Evolutionary conservation across 2,329 filamentous ascomycete genomes (phyloP), one percentile per base, ranked within the genome.

Genomic region (Orbilia brochopaga): DNA sequence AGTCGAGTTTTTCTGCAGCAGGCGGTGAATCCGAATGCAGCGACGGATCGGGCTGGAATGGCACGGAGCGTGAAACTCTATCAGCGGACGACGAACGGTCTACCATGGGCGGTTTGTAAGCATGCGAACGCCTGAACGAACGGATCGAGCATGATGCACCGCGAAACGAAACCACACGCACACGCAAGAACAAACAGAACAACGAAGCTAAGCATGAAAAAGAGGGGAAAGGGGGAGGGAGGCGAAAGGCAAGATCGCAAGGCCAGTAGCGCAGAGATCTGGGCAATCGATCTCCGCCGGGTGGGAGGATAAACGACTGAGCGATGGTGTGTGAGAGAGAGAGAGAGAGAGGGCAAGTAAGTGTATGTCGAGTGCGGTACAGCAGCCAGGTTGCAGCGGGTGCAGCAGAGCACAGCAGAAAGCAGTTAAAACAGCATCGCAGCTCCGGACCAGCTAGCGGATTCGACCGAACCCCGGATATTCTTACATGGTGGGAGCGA

Each of bases 61-160:
- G 54, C 53, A 59, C 55, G 30, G 37, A 57, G 51, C 21, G 59
- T n/a, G 60, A 59, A 70, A 70, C 66, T 70, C 54, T 70, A 70
- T 60, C 66, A 60, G 58, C 37, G 58, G 7, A 4, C 2, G 13
- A 15, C 5, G 37, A 42, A 57, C 51, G 35, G 42, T 53, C 46
- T 61, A 51, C 58, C 62, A 48, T 52, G 19, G 37, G 46, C 10
- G 66, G 66, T 70, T 70, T 70, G 66, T 70, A 64, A 70, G 66
- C 66, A 64, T 59, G 40, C 24, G 66, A 59, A 55, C 59, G 55
- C 30, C 44, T 42, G 11, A 17, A 42, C 60, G 42, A 64, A 55
- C 44, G 37, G 54, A 69, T 69, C 24, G 52, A 58, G 58, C 58
- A 69, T 58, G 23, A 55, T 46, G n/a, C 37, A 59, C 35, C 30